Percentiles rank a stretch among this genome's conserved stretches.
These are phyloP conservation scores for Epichloe elymi DNA, from an alignment of 2,329 filamentous ascomycete species.

Conservation along the genomic window DNA sequence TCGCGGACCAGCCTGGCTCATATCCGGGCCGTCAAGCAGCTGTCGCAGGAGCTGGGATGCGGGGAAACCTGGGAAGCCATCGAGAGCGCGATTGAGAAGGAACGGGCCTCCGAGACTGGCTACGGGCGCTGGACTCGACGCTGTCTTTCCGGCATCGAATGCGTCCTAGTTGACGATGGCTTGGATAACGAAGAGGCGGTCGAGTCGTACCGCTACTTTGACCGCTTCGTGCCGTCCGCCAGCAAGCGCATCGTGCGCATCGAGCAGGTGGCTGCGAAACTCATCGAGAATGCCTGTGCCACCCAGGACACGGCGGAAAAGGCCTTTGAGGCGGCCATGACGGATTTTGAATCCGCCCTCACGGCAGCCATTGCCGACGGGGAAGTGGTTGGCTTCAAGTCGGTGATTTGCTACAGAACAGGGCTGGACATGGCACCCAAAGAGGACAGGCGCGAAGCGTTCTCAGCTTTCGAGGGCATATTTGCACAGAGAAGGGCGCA, in stretches of 20 bases:
- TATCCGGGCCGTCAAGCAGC: conserved; percentile 54
- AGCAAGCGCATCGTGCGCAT: conserved; percentile 68
- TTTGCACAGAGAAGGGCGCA: conserved; percentile 12
- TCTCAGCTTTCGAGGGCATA: conserved; percentile 26
- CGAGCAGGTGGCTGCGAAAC: conserved; percentile 53
- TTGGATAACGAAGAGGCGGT: conserved; percentile 42
- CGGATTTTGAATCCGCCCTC: conserved; percentile 31
- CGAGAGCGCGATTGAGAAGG: conserved; percentile 28
- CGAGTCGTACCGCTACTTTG: conserved; percentile 50
- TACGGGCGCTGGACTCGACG: conserved; percentile 44
- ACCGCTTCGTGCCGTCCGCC: conserved; percentile 47
- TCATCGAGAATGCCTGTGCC: conserved; percentile 36
- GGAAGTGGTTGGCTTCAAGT: conserved; percentile 69
- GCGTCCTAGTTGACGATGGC: conserved; percentile 67
- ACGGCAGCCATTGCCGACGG: conserved; percentile 44
- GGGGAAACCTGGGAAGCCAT: conserved; percentile 47
- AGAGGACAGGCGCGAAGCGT: conserved; percentile 28
- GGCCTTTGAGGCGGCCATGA: conserved; percentile 21
- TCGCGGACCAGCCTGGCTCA: conserved; percentile 52
- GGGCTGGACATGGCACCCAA: conserved; percentile 47
- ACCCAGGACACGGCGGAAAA: conserved; percentile 15
- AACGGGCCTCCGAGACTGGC: conserved; percentile 23
- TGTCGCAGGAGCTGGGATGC: conserved; percentile 52
- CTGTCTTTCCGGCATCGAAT: conserved; percentile 61
- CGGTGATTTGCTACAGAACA: conserved; percentile 68